Percentiles rank a stretch among this genome's conserved stretches.
These are phyloP conservation scores for Fraxinus cuspidata DNA, from an alignment of 257 asterid species.

Conservation along the genomic window DNA sequence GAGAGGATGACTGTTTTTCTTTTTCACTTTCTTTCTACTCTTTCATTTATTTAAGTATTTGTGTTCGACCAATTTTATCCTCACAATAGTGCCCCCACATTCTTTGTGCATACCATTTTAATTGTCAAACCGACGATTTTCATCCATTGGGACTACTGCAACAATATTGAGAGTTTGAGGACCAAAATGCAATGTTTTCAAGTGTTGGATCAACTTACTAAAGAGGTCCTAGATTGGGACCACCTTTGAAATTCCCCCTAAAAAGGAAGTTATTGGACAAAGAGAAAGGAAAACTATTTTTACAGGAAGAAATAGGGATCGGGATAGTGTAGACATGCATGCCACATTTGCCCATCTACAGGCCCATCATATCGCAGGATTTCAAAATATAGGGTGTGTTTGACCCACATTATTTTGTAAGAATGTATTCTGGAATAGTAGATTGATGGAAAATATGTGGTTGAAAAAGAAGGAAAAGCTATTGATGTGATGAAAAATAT, in stretches of 20 bases:
- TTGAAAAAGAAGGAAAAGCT: too few relatives aligned
- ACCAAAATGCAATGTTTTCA: background rate
- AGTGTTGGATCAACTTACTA: background rate
- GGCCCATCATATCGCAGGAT: conserved; percentile 4
- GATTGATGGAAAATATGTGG: too few relatives aligned
- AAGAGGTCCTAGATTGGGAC: background rate
- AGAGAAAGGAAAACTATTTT: conserved; percentile 8
- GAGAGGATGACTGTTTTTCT: background rate
- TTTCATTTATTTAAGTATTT: too few relatives aligned
- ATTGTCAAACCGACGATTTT: background rate
- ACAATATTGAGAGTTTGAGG: background rate
- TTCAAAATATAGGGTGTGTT: conserved; percentile 16
- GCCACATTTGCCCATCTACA: conserved; percentile 6
- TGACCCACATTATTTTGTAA: too few relatives aligned
- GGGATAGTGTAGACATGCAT: conserved; percentile 23
- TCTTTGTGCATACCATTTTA: background rate
- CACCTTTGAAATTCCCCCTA: background rate
- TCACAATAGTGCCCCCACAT: background rate
- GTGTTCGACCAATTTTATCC: background rate
- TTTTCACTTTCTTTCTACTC: background rate
- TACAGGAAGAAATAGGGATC: conserved; percentile 2
- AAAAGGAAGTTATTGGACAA: background rate
- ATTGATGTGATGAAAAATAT: too few relatives aligned
- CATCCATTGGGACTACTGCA: background rate
- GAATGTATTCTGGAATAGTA: too few relatives aligned